Evolutionary conservation across 768 basidiomycete species (phyloP).

Genomic region (Ramaria sp.): DNA sequence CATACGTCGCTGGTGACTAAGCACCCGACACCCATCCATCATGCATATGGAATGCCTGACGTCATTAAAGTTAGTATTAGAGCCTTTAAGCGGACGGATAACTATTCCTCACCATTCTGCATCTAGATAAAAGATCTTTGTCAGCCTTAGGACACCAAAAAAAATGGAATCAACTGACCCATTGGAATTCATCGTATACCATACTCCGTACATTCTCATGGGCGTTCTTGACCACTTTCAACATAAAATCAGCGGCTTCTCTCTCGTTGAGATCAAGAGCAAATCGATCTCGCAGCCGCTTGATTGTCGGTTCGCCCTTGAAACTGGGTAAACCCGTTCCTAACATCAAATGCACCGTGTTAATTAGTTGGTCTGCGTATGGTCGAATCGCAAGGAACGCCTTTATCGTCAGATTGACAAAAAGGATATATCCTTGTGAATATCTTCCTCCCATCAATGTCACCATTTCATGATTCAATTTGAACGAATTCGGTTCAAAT

Average conservation of each 20-base stretch:
- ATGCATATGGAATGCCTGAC: slow-evolving; percentile 8
- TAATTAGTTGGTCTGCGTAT: slow-evolving; percentile 81
- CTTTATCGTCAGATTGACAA: slow-evolving; percentile 89
- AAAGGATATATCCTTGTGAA: slow-evolving; percentile 90
- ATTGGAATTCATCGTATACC: slow-evolving; percentile 92
- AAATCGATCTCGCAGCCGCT: slow-evolving; percentile 79
- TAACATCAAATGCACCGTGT: slow-evolving; percentile 87
- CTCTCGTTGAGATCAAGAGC: slow-evolving; percentile 71
- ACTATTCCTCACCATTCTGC: slow-evolving; percentile 31
- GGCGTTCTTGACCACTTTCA: slow-evolving; percentile 78
- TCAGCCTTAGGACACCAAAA: slow-evolving; percentile 3
- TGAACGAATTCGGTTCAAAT: slow-evolving; percentile 97
- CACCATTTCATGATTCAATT: slow-evolving; percentile 98
- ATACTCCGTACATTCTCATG: slow-evolving; percentile 92
- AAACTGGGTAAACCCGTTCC: slow-evolving; percentile 92
- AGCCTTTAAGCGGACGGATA: background rate
- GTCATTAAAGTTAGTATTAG: background rate
- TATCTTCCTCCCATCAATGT: slow-evolving; percentile 91
- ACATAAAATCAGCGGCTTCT: slow-evolving; percentile 92
- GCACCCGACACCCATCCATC: background rate
- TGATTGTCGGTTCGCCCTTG: slow-evolving; percentile 91
- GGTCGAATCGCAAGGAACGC: slow-evolving; percentile 96
- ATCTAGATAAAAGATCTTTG: slow-evolving; percentile 20
- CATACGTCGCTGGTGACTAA: background rate
- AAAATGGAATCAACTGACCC: slow-evolving; percentile 37